Base-by-base conservation (phyloP, 225 moss, liverwort and hornwort species). In the Straminergon stramineum region DNA sequence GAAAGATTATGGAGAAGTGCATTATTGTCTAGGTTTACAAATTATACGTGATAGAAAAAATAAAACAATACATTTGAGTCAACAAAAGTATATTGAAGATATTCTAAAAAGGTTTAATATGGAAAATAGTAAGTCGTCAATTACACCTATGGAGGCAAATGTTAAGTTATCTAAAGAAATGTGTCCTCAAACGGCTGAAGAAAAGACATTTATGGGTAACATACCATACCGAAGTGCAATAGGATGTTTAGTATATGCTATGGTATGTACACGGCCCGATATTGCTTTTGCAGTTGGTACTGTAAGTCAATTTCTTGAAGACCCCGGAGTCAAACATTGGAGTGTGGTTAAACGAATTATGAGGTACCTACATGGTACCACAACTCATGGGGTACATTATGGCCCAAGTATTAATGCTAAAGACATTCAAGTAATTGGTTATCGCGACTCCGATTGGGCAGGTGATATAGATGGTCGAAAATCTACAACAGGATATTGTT, bases 261-360 rank as follows among this genome's bases (percentile, higher is more conserved):
- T 71, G 26, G 15, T 71, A 8, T 27, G 43, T 73, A 73, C 5
- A 41, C 1, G 5, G 3, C 15, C 9, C 0, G 3, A 43, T 73
- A 43, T 73, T 43, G 27, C 30, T 2, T 74, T 74, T 45, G 48
- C 3, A 0, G 16, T 74, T 5, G 30, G 30, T 45, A 45, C 3
- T 0, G 1, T 74, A 30, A 74, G 45, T 30, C 11, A 30, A 30
- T 45, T 5, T 6, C 74, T 74, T 16, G 30, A 45, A 0, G 17
- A 74, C 17, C 17, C 0, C 0, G 0, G 45, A 3, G 1, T 10
- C 2, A 74, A 74, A 9, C 45, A 74, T 74, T 45, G 28, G 28
- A 74, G 28, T 30, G 17, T 30, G 3, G 28, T 74, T 43, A 45
- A 74, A 10, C 5, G 2, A 28, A 74, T 17, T 45, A 17, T 43